These are phyloP conservation scores for Pisolithus orientalis DNA, from an alignment of 768 basidiomycete genomes.

Conservation along the genomic window DNA sequence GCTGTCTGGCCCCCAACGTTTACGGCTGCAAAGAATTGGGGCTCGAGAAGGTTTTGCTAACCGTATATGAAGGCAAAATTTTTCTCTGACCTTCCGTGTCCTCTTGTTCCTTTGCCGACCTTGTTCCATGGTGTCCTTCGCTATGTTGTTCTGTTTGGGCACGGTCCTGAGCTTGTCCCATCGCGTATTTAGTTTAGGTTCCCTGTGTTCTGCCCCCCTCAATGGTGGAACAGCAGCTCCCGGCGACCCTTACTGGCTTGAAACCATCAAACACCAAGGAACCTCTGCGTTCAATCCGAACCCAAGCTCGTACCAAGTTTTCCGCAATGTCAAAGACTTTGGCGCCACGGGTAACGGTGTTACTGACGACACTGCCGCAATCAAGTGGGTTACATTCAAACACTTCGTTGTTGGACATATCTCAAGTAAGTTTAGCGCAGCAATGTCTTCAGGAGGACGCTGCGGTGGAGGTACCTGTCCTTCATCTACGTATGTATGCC, in stretches of 20 bases:
- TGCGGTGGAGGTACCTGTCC: constrained; percentile 51
- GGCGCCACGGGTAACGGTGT: constrained; percentile 52
- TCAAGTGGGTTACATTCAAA: constrained; percentile 40
- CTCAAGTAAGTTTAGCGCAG: constrained; percentile 33
- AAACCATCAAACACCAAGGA: constrained; percentile 63
- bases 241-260: constrained; percentile 58
- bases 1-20: neutral
- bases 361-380: constrained; percentile 66
- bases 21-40: neutral
- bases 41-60: no score
- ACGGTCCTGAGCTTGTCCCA: neutral
- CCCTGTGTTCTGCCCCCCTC: constrained; percentile 21
- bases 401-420: neutral
- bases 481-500: constrained; percentile 42
- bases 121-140: constrained; percentile 1
- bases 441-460: constrained; percentile 52
- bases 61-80: neutral
- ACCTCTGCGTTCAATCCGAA: constrained; percentile 54
- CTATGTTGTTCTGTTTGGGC: constrained; percentile 1
- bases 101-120: neutral
- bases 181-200: constrained; percentile 27
- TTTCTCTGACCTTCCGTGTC: neutral
- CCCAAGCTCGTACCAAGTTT: constrained; percentile 52
- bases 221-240: constrained; percentile 39
- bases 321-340: constrained; percentile 63